These are phyloP conservation scores for Teratosphaeriaceae sp. DNA, from an alignment of 2,329 filamentous ascomycete genomes.

Conservation along the genomic window DNA sequence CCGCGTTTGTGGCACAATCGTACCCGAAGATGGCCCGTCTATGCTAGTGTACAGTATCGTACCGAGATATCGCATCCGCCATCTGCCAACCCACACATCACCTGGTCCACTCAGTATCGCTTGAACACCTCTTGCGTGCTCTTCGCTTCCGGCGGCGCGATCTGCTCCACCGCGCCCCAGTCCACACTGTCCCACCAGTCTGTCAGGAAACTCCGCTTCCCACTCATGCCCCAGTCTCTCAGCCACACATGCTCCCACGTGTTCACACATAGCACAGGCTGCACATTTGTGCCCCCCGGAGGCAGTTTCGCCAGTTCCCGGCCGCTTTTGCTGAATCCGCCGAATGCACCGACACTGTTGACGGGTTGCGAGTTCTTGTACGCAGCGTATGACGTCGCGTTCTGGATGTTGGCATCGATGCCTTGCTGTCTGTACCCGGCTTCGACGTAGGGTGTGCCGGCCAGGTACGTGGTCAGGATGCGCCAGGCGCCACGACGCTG, in stretches of 20 bases:
- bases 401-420: slow-evolving; percentile 62
- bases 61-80: no score
- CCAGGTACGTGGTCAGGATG: slow-evolving; percentile 83
- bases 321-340: slow-evolving; percentile 22
- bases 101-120: no score
- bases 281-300: slow-evolving; percentile 61
- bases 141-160: slow-evolving; percentile 8
- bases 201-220: slow-evolving; percentile 69
- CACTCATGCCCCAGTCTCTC: slow-evolving; percentile 68
- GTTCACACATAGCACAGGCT: slow-evolving; percentile 82
- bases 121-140: background rate
- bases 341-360: slow-evolving; percentile 37
- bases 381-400: slow-evolving; percentile 16
- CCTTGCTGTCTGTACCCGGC: slow-evolving; percentile 71
- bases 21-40: no score
- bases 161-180: slow-evolving; percentile 62
- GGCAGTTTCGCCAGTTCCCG: slow-evolving; percentile 38
- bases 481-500: slow-evolving; percentile 46
- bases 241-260: slow-evolving; percentile 96
- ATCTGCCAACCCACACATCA: no score
- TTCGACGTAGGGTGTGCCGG: slow-evolving; percentile 78
- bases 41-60: no score
- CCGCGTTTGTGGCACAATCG: no score
- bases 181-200: slow-evolving; percentile 85
- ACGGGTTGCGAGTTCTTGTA: slow-evolving; percentile 18